Base-by-base conservation (phyloP, 2,329 filamentous ascomycete genomes). In the Sphaerulina populicola region DNA sequence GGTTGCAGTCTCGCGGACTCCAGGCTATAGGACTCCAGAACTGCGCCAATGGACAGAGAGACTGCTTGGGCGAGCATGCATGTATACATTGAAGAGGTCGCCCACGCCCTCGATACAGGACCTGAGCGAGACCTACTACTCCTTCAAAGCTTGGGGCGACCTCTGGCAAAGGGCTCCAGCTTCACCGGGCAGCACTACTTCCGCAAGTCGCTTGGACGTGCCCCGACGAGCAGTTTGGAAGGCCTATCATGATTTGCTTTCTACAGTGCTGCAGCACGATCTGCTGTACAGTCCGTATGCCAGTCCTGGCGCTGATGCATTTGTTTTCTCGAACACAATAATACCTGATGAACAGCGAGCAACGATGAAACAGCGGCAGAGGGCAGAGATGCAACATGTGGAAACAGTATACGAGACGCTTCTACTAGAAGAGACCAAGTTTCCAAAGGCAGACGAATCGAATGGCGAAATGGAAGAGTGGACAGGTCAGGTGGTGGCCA, bases 391-490 rank as follows among this genome's bases (percentile, higher is more conserved):
- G 47, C 87, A 88, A 65, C 80, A 78, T 46, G 83, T 90, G 8
- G 88, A 97, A 68, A 70, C 78, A 1, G 78, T 83, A 7, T 97
- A 94, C 65, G 89, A 96, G 67, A 77, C 77, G 12, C 74, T 93
- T 3, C 72, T 98, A 23, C 75, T 96, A 3, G 78, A 78, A 51
- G 88, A 94, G 65, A 86, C 86, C 0, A 76, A 78, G 27, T 98
- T 98, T 61, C 93, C 93, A 0, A 85, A 82, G 60, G 90, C 93
- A 0, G 84, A 86, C 38, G 82, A 93, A 62, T 77, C 80, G 46
- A 88, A 90, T 52, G 73, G 78, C 40, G 86, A 91, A 64, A 80
- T 97, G 2, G 91, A 97, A 66, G 73, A 74, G 7, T 97, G 93
- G 76, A 82, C 89, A 15, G 79, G 86, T 56, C 78, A 84, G 48